phyloP scores from a whole-genome alignment of 2,329 filamentous ascomycete species.

The Fusarium lateritium region DNA sequence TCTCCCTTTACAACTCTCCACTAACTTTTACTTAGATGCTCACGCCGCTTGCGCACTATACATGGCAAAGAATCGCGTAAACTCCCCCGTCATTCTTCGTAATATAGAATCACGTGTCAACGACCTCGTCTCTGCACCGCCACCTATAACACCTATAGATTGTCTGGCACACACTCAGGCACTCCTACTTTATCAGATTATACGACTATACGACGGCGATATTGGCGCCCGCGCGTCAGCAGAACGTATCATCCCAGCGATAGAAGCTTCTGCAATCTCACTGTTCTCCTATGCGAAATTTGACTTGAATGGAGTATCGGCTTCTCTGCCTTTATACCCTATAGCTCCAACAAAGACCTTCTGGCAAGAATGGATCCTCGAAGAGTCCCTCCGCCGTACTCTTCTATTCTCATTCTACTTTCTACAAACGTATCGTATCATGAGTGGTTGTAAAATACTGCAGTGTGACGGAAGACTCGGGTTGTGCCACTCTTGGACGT shows the following conservation, averaged over 20 bases:
- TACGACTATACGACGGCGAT: slow-evolving; percentile 66
- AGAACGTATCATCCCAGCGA: slow-evolving; percentile 52
- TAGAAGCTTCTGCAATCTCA: slow-evolving; percentile 54
- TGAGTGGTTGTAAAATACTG: slow-evolving; percentile 48
- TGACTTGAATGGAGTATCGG: slow-evolving; percentile 37
- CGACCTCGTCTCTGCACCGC: slow-evolving; percentile 58
- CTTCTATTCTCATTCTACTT: slow-evolving; percentile 65
- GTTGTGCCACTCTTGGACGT: slow-evolving; percentile 56
- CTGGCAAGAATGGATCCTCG: slow-evolving; percentile 67
- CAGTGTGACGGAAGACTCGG: slow-evolving; percentile 52
- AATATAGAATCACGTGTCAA: slow-evolving; percentile 62
- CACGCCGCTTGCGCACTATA: slow-evolving; percentile 68
- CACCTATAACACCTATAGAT: slow-evolving; percentile 48
- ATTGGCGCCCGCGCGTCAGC: slow-evolving; percentile 59
- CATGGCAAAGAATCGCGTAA: slow-evolving; percentile 63
- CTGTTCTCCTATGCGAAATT: slow-evolving; percentile 54
- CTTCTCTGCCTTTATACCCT: slow-evolving; percentile 52
- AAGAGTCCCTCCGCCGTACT: slow-evolving; percentile 68
- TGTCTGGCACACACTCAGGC: slow-evolving; percentile 62
- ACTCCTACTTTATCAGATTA: slow-evolving; percentile 64
- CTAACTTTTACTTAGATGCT: slow-evolving; percentile 59
- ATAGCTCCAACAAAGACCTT: slow-evolving; percentile 60
- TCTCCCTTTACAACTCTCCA: not conserved
- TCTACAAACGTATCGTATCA: slow-evolving; percentile 54
- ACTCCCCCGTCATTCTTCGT: slow-evolving; percentile 63